phyloP scores from a whole-genome alignment of 2,329 filamentous ascomycete genomes.

The Phoma sp. region DNA sequence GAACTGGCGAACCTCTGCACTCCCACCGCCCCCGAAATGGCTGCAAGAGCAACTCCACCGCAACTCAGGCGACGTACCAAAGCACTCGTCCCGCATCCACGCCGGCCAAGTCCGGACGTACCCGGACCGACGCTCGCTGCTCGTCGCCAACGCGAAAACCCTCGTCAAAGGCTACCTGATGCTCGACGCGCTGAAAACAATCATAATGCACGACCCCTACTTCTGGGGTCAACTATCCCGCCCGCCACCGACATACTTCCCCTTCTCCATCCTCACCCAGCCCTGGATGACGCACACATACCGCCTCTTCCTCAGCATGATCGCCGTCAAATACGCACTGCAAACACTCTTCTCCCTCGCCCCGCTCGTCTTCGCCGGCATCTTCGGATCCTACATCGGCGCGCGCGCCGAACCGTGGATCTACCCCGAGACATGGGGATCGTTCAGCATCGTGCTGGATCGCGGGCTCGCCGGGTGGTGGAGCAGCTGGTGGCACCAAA shows the following conservation, averaged over 20 bases:
- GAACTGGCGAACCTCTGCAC: conserved; percentile 63
- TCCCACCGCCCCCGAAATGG: conserved; percentile 54
- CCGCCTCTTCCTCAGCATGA: conserved; percentile 64
- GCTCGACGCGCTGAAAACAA: conserved; percentile 73
- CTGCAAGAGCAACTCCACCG: conserved; percentile 49
- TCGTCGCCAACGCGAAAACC: conserved; percentile 44
- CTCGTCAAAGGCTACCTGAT: conserved; percentile 68
- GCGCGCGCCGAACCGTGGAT: conserved; percentile 67
- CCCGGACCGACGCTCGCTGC: conserved; percentile 41
- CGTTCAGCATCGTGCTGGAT: conserved; percentile 64
- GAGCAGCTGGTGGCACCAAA: conserved; percentile 91
- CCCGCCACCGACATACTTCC: conserved; percentile 55
- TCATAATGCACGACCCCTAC: conserved; percentile 80
- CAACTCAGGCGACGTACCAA: conserved; percentile 33
- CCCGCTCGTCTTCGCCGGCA: conserved; percentile 66
- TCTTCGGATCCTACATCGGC: conserved; percentile 67
- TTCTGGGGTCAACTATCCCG: conserved; percentile 65
- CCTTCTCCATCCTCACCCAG: conserved; percentile 53
- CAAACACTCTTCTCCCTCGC: conserved; percentile 66
- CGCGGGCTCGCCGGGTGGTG: conserved; percentile 81
- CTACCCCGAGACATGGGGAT: conserved; percentile 66
- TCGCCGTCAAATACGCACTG: conserved; percentile 67
- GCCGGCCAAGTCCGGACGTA: conserved; percentile 50
- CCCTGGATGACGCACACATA: conserved; percentile 59
- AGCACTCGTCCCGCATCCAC: conserved; percentile 30